Evolutionary conservation across 805 yeast species (phyloP).

Genomic region (Candida boidinii): DNA sequence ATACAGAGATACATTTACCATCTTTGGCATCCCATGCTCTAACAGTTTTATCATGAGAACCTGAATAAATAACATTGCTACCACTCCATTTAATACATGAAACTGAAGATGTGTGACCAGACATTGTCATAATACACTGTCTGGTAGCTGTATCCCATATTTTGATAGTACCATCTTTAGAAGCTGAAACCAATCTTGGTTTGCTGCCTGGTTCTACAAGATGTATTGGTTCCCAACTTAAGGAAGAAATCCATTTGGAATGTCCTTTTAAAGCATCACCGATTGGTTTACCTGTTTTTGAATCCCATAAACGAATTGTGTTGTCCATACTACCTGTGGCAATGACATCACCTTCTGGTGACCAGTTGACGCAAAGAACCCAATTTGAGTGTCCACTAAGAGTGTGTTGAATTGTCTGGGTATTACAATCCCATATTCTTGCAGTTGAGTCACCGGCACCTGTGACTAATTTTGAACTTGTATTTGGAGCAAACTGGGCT

Average conservation of each 20-base stretch:
- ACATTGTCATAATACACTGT: conserved; percentile 57
- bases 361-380: conserved; percentile 88
- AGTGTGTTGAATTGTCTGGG: conserved; percentile 82
- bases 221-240: conserved; percentile 94
- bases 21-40: conserved; percentile 80
- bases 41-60: conserved; percentile 91
- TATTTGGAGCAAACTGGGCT: conserved; percentile 88
- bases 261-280: conserved; percentile 80
- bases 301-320: conserved; percentile 83
- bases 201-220: conserved; percentile 54
- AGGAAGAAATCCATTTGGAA: conserved; percentile 78
- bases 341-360: conserved; percentile 82
- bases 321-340: conserved; percentile 97
- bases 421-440: conserved; percentile 92
- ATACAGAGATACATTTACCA: conserved; percentile 71
- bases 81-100: conserved; percentile 99
- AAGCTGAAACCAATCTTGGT: conserved; percentile 75
- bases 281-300: conserved; percentile 58
- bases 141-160: conserved; percentile 82
- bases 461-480: conserved; percentile 77
- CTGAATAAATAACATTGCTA: conserved; percentile 70
- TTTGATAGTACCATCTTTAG: conserved; percentile 84
- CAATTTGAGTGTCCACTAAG: conserved; percentile 83
- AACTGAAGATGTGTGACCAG: conserved; percentile 84
- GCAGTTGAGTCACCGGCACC: conserved; percentile 98